These are phyloP conservation scores for Domatiomyces catenatus DNA, from an alignment of 2,329 filamentous ascomycete genomes.

Conservation along the genomic window DNA sequence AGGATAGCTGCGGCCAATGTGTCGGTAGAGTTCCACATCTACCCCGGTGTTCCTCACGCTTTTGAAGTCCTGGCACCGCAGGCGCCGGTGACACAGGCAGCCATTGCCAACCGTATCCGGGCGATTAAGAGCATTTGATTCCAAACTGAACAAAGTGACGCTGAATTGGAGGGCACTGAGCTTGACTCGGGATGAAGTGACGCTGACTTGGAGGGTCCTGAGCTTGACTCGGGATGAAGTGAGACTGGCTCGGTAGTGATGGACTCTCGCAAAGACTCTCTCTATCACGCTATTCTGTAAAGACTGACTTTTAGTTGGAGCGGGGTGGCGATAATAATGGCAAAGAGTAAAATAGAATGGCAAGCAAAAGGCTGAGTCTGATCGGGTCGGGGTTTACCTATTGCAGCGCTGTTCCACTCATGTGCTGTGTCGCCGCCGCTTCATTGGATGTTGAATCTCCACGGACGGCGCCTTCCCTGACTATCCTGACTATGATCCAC, in stretches of 20 bases:
- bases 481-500: too few relatives aligned
- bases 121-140: conserved; percentile 6
- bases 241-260: too few relatives aligned
- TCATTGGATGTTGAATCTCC: not conserved
- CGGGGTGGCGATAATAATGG: not conserved
- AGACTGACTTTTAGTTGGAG: conserved; percentile 4
- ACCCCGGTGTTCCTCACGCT: conserved; percentile 28
- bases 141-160: too few relatives aligned
- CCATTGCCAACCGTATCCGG: conserved; percentile 10
- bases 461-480: too few relatives aligned
- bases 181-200: too few relatives aligned
- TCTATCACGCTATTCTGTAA: conserved; percentile 3
- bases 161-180: not conserved
- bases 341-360: not conserved
- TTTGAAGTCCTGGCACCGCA: conserved; percentile 24
- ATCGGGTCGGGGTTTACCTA: not conserved
- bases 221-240: too few relatives aligned
- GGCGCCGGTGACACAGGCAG: conserved; percentile 7
- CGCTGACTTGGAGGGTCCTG: too few relatives aligned
- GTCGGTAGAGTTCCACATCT: conserved; percentile 30
- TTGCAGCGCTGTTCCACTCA: not conserved
- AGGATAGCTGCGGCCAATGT: conserved; percentile 29
- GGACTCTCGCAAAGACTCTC: not conserved
- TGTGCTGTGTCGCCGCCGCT: not conserved
- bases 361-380: not conserved